Evolutionary conservation across 169 alveolate species (phyloP).

Genomic region (Plasmodium blacklocki): DNA sequence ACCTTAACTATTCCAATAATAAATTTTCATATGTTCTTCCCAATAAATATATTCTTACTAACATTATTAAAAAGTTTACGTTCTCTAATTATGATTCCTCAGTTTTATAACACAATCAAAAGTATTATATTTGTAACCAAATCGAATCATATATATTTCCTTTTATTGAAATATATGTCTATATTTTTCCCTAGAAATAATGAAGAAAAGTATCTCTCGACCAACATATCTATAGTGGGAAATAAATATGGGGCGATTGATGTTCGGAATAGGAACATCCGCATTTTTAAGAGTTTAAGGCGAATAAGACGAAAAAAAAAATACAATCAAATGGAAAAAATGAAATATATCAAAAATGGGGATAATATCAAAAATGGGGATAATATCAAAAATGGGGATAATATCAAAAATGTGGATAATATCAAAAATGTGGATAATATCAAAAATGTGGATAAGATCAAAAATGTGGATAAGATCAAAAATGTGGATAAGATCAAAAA

Average conservation of each 20-base stretch:
- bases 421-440: no score
- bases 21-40: conserved; percentile 35
- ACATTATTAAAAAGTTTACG: conserved; percentile 43
- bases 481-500: no score
- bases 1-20: conserved; percentile 50
- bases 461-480: no score
- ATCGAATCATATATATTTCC: conserved; percentile 37
- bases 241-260: conserved; percentile 50
- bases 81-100: conserved; percentile 32
- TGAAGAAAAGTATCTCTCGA: conserved; percentile 31
- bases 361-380: neutral
- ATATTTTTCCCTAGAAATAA: conserved; percentile 36
- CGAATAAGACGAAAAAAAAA: conserved; percentile 4
- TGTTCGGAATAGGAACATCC: conserved; percentile 42
- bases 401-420: neutral
- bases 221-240: conserved; percentile 38
- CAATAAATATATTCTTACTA: conserved; percentile 35
- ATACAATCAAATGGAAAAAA: neutral
- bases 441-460: no score
- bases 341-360: neutral
- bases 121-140: conserved; percentile 28
- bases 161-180: conserved; percentile 28
- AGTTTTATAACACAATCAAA: conserved; percentile 27
- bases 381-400: neutral
- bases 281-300: conserved; percentile 35